These are phyloP conservation scores for Pseudomonodictys pantanalensis DNA, from an alignment of 495 filamentous ascomycete species.

Conservation along the genomic window DNA sequence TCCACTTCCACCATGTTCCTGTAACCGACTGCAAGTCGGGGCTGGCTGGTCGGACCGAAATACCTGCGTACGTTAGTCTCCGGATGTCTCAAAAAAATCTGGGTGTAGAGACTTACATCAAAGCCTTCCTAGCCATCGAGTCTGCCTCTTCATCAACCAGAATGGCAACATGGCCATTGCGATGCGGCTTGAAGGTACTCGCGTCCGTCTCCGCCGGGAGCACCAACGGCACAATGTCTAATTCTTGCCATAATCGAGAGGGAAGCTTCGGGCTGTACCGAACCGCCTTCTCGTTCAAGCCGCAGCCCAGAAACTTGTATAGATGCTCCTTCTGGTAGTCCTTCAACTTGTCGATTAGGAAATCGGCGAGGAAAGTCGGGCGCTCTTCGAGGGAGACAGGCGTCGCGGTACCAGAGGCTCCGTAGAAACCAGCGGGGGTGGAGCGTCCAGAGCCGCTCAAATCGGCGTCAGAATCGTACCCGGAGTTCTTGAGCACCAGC, in stretches of 20 bases:
- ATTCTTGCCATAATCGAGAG: slow-evolving; percentile 73
- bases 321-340: slow-evolving; percentile 36
- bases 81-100: no score
- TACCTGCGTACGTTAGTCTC: slow-evolving; percentile 48
- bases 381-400: slow-evolving; percentile 4
- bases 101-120: slow-evolving; percentile 51
- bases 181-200: slow-evolving; percentile 24
- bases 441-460: neutral
- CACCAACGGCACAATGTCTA: slow-evolving; percentile 73
- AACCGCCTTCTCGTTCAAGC: slow-evolving; percentile 52
- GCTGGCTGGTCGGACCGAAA: slow-evolving; percentile 72
- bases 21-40: slow-evolving; percentile 71
- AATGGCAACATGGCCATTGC: slow-evolving; percentile 47
- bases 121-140: slow-evolving; percentile 78
- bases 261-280: slow-evolving; percentile 58
- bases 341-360: slow-evolving; percentile 31
- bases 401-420: slow-evolving; percentile 36
- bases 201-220: slow-evolving; percentile 37
- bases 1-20: slow-evolving; percentile 76
- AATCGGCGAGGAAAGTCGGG: slow-evolving; percentile 26
- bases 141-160: slow-evolving; percentile 83
- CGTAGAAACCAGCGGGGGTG: neutral
- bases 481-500: neutral
- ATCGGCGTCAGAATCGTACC: neutral
- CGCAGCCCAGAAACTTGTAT: slow-evolving; percentile 46